These are phyloP conservation scores for Ganoderma leucocontextum DNA, from an alignment of 1,284 basidiomycete species.

Conservation along the genomic window DNA sequence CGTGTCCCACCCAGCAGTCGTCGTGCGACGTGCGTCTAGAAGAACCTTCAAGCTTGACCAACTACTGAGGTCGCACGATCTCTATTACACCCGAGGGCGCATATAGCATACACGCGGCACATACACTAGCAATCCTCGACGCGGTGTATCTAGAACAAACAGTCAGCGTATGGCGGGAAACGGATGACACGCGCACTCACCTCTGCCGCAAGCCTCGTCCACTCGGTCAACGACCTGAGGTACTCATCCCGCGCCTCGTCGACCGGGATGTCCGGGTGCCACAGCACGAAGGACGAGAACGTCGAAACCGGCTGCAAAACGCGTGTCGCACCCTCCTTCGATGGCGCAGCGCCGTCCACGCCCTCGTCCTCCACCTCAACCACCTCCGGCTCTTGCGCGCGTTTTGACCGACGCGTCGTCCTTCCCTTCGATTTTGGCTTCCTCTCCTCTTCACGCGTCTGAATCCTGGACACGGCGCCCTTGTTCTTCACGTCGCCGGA, in stretches of 20 bases:
- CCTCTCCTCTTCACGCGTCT: conserved; percentile 25
- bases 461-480: conserved; percentile 22
- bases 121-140: conserved; percentile 22
- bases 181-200: conserved; percentile 46
- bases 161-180: background rate
- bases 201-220: conserved; percentile 65
- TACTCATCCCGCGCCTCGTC: conserved; percentile 77
- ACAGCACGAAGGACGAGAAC: conserved; percentile 72
- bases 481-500: conserved; percentile 33
- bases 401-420: conserved; percentile 36
- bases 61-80: background rate
- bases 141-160: conserved; percentile 20
- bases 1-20: background rate
- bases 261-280: conserved; percentile 76
- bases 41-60: background rate
- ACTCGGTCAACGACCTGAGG: conserved; percentile 68
- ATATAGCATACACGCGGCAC: conserved; percentile 4
- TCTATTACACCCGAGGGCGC: background rate
- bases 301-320: conserved; percentile 55
- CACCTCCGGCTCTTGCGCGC: conserved; percentile 30
- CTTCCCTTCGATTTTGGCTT: conserved; percentile 17
- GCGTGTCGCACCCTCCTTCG: conserved; percentile 41
- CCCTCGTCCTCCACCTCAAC: conserved; percentile 34
- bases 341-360: conserved; percentile 29
- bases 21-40: background rate